Evolutionary conservation across 129 eudicot genomes (phyloP).

Genomic region (Ambrosia artemisiifolia): DNA sequence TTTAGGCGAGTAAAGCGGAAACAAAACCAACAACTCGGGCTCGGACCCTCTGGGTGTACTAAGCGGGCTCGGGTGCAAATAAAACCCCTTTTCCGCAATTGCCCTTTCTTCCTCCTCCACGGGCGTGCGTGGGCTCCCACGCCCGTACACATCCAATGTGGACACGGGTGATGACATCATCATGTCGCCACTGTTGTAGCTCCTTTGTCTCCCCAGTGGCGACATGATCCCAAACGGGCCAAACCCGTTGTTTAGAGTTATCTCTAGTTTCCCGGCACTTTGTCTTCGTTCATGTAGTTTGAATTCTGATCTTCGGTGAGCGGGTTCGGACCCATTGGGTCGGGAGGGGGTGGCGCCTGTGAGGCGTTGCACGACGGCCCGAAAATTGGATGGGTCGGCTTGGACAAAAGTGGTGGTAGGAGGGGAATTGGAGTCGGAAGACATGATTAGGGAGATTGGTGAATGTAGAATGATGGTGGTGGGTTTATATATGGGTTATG

Average conservation of each 20-base stretch:
- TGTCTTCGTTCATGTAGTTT: constrained; percentile 75
- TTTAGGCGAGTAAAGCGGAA: constrained; percentile 64
- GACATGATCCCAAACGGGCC: constrained; percentile 14
- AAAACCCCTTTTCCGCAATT: constrained; percentile 76
- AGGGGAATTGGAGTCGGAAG: constrained; percentile 41
- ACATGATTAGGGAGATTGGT: constrained; percentile 25
- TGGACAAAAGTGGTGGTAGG: constrained; percentile 45
- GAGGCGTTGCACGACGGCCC: constrained; percentile 30
- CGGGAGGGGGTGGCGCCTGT: constrained; percentile 32
- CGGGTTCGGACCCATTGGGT: constrained; percentile 25
- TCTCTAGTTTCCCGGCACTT: constrained; percentile 55
- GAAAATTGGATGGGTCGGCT: constrained; percentile 32
- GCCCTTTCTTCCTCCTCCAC: constrained; percentile 57
- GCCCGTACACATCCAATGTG: constrained; percentile 53
- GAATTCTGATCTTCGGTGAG: constrained; percentile 45
- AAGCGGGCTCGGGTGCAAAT: constrained; percentile 63
- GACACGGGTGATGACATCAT: constrained; percentile 73
- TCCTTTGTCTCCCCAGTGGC: constrained; percentile 26
- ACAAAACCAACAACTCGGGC: constrained; percentile 64
- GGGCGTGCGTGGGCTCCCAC: constrained; percentile 50
- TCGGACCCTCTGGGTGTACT: constrained; percentile 58
- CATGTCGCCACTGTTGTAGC: constrained; percentile 23
- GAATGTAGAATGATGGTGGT: constrained; percentile 14
- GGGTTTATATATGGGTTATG: constrained; percentile 2
- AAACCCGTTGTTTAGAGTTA: constrained; percentile 44